These are phyloP conservation scores for Ensete ventricosum DNA, from an alignment of 176 grass and related monocot genomes.

Conservation along the genomic window DNA sequence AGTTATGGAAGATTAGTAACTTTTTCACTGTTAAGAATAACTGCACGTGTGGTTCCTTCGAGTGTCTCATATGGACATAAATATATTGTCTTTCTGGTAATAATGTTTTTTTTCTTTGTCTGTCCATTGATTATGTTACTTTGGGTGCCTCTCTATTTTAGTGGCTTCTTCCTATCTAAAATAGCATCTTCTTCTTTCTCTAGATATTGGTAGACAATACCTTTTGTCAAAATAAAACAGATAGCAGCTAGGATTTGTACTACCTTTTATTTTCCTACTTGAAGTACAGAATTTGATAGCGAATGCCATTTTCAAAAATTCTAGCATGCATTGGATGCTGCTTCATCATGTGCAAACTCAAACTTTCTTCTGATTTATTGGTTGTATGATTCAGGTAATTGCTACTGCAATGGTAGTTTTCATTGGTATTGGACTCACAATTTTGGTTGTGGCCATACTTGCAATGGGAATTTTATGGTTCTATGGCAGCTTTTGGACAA, in stretches of 20 bases:
- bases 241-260: not conserved
- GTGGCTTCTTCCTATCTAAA: not conserved
- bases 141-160: not conserved
- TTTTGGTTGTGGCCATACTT: slow-evolving; percentile 38
- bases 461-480: slow-evolving; percentile 67
- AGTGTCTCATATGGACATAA: not conserved
- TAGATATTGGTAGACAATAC: not conserved
- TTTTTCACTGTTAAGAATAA: not conserved
- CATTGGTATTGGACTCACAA: slow-evolving; percentile 51
- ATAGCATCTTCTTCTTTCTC: not conserved
- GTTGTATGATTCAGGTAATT: slow-evolving; percentile 55
- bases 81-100: not conserved
- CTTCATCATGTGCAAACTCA: not conserved
- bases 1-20: no score
- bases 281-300: not conserved
- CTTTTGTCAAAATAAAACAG: not conserved
- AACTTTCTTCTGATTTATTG: slow-evolving; percentile 13
- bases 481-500: slow-evolving; percentile 93
- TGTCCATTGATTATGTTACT: not conserved
- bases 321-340: not conserved
- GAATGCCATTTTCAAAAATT: not conserved
- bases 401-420: slow-evolving; percentile 34
- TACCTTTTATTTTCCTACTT: no score
- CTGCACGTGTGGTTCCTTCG: not conserved
- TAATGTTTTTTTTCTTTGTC: not conserved